phyloP scores from a whole-genome alignment of 164 flowering plant species.

The Aristolochia californica region DNA sequence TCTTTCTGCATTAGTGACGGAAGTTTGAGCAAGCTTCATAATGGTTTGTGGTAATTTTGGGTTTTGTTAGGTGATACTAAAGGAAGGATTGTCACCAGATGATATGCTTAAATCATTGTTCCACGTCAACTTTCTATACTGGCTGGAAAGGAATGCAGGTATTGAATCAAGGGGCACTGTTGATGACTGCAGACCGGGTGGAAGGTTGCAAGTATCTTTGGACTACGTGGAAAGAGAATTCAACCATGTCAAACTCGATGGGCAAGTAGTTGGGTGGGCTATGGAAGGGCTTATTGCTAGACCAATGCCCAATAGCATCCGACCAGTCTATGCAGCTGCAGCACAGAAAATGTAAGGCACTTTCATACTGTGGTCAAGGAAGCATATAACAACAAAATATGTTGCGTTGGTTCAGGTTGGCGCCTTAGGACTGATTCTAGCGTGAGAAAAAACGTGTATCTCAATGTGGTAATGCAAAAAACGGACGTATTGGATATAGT shows the following conservation, averaged over 20 bases:
- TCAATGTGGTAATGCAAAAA: too few relatives aligned
- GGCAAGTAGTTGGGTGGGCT: conserved; percentile 65
- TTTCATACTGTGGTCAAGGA: too few relatives aligned
- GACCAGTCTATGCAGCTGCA: conserved; percentile 10
- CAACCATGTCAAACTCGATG: conserved; percentile 60
- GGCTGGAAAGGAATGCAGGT: conserved; percentile 90
- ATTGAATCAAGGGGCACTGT: conserved; percentile 29
- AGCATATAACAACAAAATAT: too few relatives aligned
- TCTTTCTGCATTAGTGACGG: not conserved
- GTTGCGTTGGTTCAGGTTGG: too few relatives aligned
- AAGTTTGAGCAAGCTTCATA: not conserved
- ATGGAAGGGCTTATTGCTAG: conserved; percentile 85
- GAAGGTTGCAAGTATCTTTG: conserved; percentile 67
- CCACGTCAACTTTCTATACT: conserved; percentile 82
- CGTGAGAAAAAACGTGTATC: too few relatives aligned
- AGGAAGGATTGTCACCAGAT: conserved; percentile 53
- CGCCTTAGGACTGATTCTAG: too few relatives aligned
- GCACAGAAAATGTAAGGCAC: too few relatives aligned
- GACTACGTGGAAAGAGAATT: conserved; percentile 82
- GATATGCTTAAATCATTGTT: conserved; percentile 90
- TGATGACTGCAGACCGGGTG: conserved; percentile 68
- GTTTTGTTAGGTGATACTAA: conserved; percentile 61
- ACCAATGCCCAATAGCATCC: conserved; percentile 62
- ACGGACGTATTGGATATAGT: too few relatives aligned
- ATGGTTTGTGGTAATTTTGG: not conserved